These are phyloP conservation scores for Aaosphaeria pasadenensis DNA, from an alignment of 2,329 filamentous ascomycete species.

Conservation along the genomic window DNA sequence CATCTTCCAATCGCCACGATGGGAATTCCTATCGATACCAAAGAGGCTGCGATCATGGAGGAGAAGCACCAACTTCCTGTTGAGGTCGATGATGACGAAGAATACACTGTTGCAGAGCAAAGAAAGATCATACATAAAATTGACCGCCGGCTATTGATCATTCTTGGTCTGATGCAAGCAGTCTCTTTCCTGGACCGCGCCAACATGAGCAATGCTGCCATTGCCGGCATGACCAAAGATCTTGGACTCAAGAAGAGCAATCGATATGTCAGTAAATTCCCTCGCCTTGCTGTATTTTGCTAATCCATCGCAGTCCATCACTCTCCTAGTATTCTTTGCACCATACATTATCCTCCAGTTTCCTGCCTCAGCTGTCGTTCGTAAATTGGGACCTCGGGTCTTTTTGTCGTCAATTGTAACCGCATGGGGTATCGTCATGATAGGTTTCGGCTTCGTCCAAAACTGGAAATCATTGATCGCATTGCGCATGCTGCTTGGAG, in stretches of 20 bases:
- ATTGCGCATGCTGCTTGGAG: slow-evolving; percentile 24
- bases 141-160: slow-evolving; percentile 40
- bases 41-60: background rate
- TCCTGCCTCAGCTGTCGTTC: slow-evolving; percentile 49
- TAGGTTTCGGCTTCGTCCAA: slow-evolving; percentile 29
- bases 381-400: slow-evolving; percentile 21
- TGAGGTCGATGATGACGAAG: background rate
- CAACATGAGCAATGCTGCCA: slow-evolving; percentile 37
- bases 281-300: slow-evolving; percentile 31
- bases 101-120: background rate
- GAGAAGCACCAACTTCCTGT: background rate
- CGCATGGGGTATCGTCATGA: slow-evolving; percentile 16
- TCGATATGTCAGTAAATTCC: slow-evolving; percentile 34
- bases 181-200: slow-evolving; percentile 39
- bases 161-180: slow-evolving; percentile 39
- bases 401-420: slow-evolving; percentile 14
- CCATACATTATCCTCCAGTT: slow-evolving; percentile 53
- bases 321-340: slow-evolving; percentile 52
- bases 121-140: background rate
- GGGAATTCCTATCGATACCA: background rate
- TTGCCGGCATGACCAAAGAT: slow-evolving; percentile 49
- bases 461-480: slow-evolving; percentile 29
- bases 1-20: background rate
- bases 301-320: slow-evolving; percentile 39
- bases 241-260: slow-evolving; percentile 39